phyloP scores from a whole-genome alignment of 192 early-diverging fungal genomes.

The Paraglomus occultum region DNA sequence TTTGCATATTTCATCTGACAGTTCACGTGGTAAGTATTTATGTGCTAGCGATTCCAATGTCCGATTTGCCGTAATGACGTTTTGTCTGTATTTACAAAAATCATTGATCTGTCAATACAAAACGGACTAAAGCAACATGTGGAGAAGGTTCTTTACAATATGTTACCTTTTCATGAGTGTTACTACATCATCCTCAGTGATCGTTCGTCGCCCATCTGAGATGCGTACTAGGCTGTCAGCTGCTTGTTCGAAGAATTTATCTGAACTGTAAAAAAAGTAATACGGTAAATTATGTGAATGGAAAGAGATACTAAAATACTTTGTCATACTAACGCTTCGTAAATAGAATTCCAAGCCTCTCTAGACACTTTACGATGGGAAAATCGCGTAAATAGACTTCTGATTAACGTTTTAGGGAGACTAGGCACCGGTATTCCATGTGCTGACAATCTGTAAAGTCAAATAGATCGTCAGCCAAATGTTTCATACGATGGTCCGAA shows the following conservation, averaged over 20 bases:
- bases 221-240: conserved; percentile 18
- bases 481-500: too few relatives aligned
- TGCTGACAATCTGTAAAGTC: too few relatives aligned
- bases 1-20: conserved; percentile 29
- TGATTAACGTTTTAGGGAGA: conserved; percentile 30
- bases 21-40: conserved; percentile 28
- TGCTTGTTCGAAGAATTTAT: conserved; percentile 34
- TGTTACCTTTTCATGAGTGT: conserved; percentile 33
- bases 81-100: conserved; percentile 22
- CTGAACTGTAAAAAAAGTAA: conserved; percentile 26
- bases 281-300: background rate
- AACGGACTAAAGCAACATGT: background rate
- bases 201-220: conserved; percentile 21
- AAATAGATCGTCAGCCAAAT: too few relatives aligned
- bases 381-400: conserved; percentile 26
- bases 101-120: background rate
- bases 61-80: conserved; percentile 24
- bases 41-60: conserved; percentile 30
- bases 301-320: background rate
- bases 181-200: conserved; percentile 31
- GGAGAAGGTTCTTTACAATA: background rate
- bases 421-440: too few relatives aligned
- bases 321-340: conserved; percentile 33
- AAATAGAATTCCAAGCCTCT: conserved; percentile 26
- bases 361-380: conserved; percentile 20